phyloP scores from a whole-genome alignment of 495 filamentous ascomycete species.

The Neurospora tetrasperma region DNA sequence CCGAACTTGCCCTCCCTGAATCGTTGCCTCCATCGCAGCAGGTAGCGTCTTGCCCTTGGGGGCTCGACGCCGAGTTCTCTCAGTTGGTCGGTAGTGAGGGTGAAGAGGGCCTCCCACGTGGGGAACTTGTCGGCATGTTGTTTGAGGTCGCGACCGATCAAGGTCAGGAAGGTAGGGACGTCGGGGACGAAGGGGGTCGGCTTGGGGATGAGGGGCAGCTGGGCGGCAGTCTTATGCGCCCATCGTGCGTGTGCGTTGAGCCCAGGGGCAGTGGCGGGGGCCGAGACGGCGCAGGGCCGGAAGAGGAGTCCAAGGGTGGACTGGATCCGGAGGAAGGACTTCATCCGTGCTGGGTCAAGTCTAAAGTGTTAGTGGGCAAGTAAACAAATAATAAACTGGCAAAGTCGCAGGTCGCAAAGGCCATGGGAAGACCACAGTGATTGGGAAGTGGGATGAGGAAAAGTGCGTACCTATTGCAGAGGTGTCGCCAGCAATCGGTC shows the following conservation, averaged over 20 bases:
- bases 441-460: not conserved
- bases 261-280: conserved; percentile 9
- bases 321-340: conserved; percentile 16
- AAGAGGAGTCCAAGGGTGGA: conserved; percentile 22
- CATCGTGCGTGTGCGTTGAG: conserved; percentile 22
- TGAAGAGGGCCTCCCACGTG: conserved; percentile 83
- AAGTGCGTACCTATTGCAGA: conserved; percentile 11
- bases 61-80: conserved; percentile 78
- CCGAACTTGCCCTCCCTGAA: conserved; percentile 69
- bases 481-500: conserved; percentile 1
- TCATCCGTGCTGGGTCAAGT: conserved; percentile 17
- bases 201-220: conserved; percentile 45
- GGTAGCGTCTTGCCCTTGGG: conserved; percentile 67
- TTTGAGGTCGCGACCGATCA: conserved; percentile 80
- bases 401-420: not conserved
- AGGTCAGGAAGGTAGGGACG: conserved; percentile 71
- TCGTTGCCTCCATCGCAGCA: conserved; percentile 74
- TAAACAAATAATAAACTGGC: not conserved
- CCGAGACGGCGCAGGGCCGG: conserved; percentile 15
- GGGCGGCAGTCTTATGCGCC: conserved; percentile 19
- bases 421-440: not conserved
- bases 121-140: conserved; percentile 74
- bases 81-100: conserved; percentile 62
- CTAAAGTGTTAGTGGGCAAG: not conserved
- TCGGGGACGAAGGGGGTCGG: conserved; percentile 83